Conservation (phyloP, 2,329 filamentous ascomycete genomes). For the Monilinia aucupariae region DNA sequence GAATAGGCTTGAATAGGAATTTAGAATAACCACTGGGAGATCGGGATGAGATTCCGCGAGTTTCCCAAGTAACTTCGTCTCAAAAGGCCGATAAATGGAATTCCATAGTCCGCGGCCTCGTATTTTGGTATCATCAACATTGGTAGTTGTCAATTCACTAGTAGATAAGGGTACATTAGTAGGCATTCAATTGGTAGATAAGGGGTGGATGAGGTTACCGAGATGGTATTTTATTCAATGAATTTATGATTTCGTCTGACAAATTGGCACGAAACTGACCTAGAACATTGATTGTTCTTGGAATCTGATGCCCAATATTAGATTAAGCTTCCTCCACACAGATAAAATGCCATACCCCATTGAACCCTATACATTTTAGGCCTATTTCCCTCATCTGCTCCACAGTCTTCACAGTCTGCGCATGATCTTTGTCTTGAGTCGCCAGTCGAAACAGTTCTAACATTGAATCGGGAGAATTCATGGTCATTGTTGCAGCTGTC, state of each 20-base stretch:
- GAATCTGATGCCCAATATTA: conserved; percentile 44
- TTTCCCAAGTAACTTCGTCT: conserved; percentile 63
- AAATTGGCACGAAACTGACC: conserved; percentile 63
- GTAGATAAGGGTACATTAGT: not conserved
- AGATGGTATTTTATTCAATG: conserved; percentile 52
- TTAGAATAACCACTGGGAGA: conserved; percentile 72
- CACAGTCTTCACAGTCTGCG: conserved; percentile 39
- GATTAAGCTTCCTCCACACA: not conserved
- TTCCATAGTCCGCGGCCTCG: conserved; percentile 68
- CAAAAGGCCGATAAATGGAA: conserved; percentile 70
- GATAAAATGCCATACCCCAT: conserved; percentile 43
- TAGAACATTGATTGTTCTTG: conserved; percentile 77
- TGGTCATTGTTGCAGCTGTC: conserved; percentile 77
- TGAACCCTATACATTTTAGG: conserved; percentile 73
- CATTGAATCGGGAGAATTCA: conserved; percentile 78
- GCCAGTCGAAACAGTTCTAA: conserved; percentile 43
- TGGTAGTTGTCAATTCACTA: conserved; percentile 36
- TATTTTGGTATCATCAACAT: conserved; percentile 48
- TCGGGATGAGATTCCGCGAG: conserved; percentile 74
- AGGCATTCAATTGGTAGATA: not conserved
- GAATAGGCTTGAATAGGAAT: conserved; percentile 69
- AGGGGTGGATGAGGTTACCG: conserved; percentile 29
- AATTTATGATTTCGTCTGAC: conserved; percentile 47
- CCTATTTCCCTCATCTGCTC: conserved; percentile 72
- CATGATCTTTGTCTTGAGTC: conserved; percentile 27